Base-by-base conservation (phyloP, 768 basidiomycete species). In the Termitomyces sp. region DNA sequence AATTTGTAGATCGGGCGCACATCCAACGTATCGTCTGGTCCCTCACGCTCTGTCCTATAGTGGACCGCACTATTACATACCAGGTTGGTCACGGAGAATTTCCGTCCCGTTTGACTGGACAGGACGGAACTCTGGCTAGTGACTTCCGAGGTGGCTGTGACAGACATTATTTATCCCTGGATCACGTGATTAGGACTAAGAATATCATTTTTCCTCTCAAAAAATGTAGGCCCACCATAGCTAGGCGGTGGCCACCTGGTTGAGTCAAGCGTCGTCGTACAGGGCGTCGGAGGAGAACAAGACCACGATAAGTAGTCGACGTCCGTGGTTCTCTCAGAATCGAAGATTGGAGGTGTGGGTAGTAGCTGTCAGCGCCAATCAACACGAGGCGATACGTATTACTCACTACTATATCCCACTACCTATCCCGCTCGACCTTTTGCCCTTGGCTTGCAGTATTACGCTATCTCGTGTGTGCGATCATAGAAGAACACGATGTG, bases 361-460 rank as follows among this genome's bases (percentile, higher is more conserved):
- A 42, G 15, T 32, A 42, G 40, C n/a, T 55, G n/a, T 55, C 40
- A 42, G 55, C 55, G 55, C 39, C 39, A 20, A 55, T 44, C 55
- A 55, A 32, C 40, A 8, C 40, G 28, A 44, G 55, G 55, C n/a
- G 55, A 55, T 42, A 55, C 42, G 33, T 12, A 55, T 32, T 8
- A 55, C 15, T 20, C 42, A 55, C 24, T 28, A 57, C 8, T 22
- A 24, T 16, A 35, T 24, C 44, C 46, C 24, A 49, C 33, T 39
- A 4, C 22, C n/a, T 38, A 15, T 22, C 39, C 39, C 22, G 24
- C 33, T 48, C 18, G 36, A 18, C 16, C 22, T 24, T 45, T 56
- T 28, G 13, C 32, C 28, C 33, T 57, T 38, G 28, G 11, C 28
- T 54, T 35, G 38, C 11, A 40, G 18, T 32, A 42, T 12, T 3